Conservation (phyloP, 2,329 filamentous ascomycete species). For the Fusarium sp. region DNA sequence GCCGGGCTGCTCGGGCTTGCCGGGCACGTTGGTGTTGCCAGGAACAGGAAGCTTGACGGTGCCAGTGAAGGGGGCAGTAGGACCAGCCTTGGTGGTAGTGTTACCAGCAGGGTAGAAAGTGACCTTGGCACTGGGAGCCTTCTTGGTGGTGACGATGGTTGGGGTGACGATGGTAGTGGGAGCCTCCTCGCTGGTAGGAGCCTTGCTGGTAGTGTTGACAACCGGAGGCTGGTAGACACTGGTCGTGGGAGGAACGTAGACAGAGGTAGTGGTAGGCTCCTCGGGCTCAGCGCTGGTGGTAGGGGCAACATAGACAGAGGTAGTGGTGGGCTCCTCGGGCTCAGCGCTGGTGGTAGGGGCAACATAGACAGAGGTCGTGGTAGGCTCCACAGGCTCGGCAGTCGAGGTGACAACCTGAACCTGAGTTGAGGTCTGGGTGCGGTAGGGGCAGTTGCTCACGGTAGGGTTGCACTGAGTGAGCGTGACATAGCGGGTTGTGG, state of each 20-base stretch:
- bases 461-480: conserved; percentile 60
- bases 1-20: conserved; percentile 12
- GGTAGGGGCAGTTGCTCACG: conserved; percentile 57
- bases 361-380: conserved; percentile 30
- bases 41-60: conserved; percentile 35
- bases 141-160: conserved; percentile 36
- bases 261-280: conserved; percentile 29
- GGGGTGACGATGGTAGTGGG: conserved; percentile 44
- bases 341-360: conserved; percentile 44
- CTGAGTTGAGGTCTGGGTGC: conserved; percentile 43
- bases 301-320: conserved; percentile 29
- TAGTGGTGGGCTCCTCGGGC: conserved; percentile 30
- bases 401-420: conserved; percentile 43
- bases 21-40: conserved; percentile 31
- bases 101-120: conserved; percentile 44
- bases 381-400: conserved; percentile 15
- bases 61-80: conserved; percentile 39
- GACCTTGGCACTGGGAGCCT: conserved; percentile 38
- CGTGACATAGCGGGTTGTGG: conserved; percentile 57
- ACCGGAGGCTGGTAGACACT: conserved; percentile 51
- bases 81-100: conserved; percentile 42
- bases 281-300: conserved; percentile 46
- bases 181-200: conserved; percentile 20
- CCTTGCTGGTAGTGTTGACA: conserved; percentile 42
- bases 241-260: conserved; percentile 42